phyloP scores from a whole-genome alignment of 2,329 filamentous ascomycete species.

The Nemania serpens region DNA sequence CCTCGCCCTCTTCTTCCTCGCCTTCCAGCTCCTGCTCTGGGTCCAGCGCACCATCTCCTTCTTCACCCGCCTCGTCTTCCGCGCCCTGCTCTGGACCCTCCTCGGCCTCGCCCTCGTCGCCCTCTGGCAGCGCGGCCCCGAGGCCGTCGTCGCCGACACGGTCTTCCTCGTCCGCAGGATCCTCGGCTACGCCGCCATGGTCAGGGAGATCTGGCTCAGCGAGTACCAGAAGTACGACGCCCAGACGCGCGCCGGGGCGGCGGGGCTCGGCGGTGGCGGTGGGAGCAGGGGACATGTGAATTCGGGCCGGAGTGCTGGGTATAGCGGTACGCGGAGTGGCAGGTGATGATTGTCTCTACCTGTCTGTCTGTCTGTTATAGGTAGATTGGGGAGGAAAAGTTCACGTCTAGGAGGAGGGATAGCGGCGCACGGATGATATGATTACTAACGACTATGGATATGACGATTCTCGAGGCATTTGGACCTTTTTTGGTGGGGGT shows the following conservation, averaged over 20 bases:
- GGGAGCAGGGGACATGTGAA: conserved; percentile 23
- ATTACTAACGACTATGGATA: conserved; percentile 20
- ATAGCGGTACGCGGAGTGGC: conserved; percentile 14
- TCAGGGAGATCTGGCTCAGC: conserved; percentile 59
- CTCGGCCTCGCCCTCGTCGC: conserved; percentile 59
- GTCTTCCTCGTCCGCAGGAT: conserved; percentile 50
- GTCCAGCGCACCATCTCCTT: conserved; percentile 74
- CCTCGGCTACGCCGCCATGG: conserved; percentile 52
- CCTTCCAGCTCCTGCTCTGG: conserved; percentile 72
- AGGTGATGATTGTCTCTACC: conserved; percentile 1
- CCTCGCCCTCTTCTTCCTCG: conserved; percentile 60
- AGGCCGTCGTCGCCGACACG: conserved; percentile 66
- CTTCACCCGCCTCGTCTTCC: conserved; percentile 71
- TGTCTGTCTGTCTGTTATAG: not conserved
- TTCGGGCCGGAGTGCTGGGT: conserved; percentile 25
- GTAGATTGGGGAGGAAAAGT: not conserved
- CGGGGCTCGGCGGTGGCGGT: conserved; percentile 19
- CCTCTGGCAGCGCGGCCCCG: conserved; percentile 68
- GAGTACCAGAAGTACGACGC: conserved; percentile 64
- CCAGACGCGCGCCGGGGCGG: conserved; percentile 43
- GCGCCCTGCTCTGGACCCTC: conserved; percentile 66
- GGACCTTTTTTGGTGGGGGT: not conserved
- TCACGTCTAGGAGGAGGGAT: conserved; percentile 14
- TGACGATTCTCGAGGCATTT: conserved; percentile 5
- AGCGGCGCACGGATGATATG: conserved; percentile 20